Evolutionary conservation across 306 rosid species (phyloP).

Genomic region (Glycine tomentella): DNA sequence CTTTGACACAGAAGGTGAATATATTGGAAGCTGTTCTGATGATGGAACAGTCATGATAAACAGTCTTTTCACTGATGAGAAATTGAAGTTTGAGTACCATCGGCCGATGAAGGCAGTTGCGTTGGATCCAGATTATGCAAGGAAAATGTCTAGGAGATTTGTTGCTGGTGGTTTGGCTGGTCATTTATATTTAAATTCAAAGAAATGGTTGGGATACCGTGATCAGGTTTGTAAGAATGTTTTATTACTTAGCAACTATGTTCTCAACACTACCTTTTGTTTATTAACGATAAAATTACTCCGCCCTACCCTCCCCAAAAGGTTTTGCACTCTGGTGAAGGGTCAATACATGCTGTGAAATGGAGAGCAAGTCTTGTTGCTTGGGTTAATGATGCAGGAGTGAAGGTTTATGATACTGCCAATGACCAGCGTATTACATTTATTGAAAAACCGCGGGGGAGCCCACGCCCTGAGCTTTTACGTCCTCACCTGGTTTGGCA

Average conservation of each 20-base stretch:
- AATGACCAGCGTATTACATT: constrained; percentile 92
- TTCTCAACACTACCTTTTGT: constrained; percentile 34
- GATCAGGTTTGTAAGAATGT: constrained; percentile 77
- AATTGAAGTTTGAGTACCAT: constrained; percentile 88
- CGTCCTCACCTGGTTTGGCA: constrained; percentile 98
- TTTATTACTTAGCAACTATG: constrained; percentile 17
- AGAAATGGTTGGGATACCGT: constrained; percentile 93
- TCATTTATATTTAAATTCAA: constrained; percentile 79
- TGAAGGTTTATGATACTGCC: constrained; percentile 91
- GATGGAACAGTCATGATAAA: constrained; percentile 87
- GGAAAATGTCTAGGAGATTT: constrained; percentile 83
- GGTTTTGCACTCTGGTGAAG: constrained; percentile 99
- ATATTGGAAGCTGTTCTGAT: constrained; percentile 94
- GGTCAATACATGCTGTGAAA: constrained; percentile 95
- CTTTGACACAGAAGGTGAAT: constrained; percentile 92
- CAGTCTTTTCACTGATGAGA: constrained; percentile 88
- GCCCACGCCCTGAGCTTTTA: constrained; percentile 92
- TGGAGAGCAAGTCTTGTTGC: constrained; percentile 98
- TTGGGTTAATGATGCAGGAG: constrained; percentile 98
- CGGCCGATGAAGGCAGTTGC: constrained; percentile 97
- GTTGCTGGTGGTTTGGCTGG: constrained; percentile 99
- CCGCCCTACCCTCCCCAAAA: constrained; percentile 42
- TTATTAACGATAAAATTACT: constrained; percentile 41
- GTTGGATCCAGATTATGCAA: constrained; percentile 84
- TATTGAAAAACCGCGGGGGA: constrained; percentile 92